Evolutionary conservation across 495 filamentous ascomycete species (phyloP), one percentile per base, ranked within the genome.

Genomic region (Trichoderma asperelloides): DNA sequence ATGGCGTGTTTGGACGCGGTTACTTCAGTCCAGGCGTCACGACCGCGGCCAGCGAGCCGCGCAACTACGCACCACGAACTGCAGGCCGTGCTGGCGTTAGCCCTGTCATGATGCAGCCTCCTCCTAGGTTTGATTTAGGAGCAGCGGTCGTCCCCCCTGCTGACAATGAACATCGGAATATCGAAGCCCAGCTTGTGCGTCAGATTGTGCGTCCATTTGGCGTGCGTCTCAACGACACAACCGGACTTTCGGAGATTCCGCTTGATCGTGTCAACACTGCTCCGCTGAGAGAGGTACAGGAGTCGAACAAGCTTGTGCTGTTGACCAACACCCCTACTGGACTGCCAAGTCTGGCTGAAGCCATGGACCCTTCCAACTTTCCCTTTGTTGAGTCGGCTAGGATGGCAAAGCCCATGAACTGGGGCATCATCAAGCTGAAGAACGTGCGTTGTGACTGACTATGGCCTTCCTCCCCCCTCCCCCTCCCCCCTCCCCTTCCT

Each of bases 331-430:
- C 69, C 13, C 43, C 45, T 2, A 62, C 30, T 15, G 73, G 74
- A 13, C n/a, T 67, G 2, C 79, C 81, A 3, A 71, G 65, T n/a
- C 33, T 73, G 6, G 67, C 73, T 0, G 68, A 73, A 8, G 75
- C 78, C n/a, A 55, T 80, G 18, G 39, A 73, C 45, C 67, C 71
- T 0, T 45, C 66, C 1, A 78, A 78, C 62, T 74, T 83, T 8
- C 80, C 82, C 0, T 82, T 84, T 69, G 66, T 75, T 2, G 79
- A 84, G 68, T 63, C 71, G 43, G 64, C 63, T 11, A 71, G 63
- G 0, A 70, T 71, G 62, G 37, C 66, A 4, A 21, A 43, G 18
- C 69, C 68, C 2, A 64, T 47, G 13, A 64, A 66, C 21, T 47
- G 71, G 23, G 76, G 74, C 0, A 75, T 82, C 1, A 55, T 80